A percentile compares a stretch with the other conserved stretches of the same genome.
phyloP scores from a whole-genome alignment of 2,329 filamentous ascomycete genomes.

The Colletotrichum chrysophilum region DNA sequence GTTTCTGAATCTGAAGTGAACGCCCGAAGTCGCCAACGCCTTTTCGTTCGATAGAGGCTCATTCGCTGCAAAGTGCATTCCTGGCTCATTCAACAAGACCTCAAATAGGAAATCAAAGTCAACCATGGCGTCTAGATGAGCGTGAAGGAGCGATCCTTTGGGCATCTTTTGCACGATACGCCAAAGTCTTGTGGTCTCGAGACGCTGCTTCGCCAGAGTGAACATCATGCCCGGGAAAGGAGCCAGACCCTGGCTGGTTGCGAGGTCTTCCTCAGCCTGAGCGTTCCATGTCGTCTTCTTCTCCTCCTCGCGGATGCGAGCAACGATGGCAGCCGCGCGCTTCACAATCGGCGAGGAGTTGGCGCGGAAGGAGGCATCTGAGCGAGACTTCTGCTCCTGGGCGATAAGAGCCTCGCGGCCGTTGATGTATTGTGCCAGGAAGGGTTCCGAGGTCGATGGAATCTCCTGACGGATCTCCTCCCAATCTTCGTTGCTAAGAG shows the following conservation, averaged over 20 bases:
- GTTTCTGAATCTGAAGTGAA: conserved; percentile 63
- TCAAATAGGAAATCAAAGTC: conserved; percentile 77
- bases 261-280: conserved; percentile 66
- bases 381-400: conserved; percentile 82
- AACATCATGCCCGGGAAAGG: conserved; percentile 87
- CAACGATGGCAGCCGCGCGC: conserved; percentile 76
- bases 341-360: conserved; percentile 74
- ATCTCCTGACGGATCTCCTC: conserved; percentile 61
- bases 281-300: conserved; percentile 74
- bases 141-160: conserved; percentile 80
- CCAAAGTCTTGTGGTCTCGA: conserved; percentile 81
- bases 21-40: conserved; percentile 53
- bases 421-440: conserved; percentile 81
- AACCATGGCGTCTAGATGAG: conserved; percentile 83
- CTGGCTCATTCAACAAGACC: conserved; percentile 68
- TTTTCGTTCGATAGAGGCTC: conserved; percentile 56
- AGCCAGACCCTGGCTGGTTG: conserved; percentile 60
- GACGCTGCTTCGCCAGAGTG: conserved; percentile 73
- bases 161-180: conserved; percentile 79
- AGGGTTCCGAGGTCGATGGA: conserved; percentile 68
- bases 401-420: conserved; percentile 78
- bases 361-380: conserved; percentile 71
- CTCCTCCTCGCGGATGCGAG: conserved; percentile 76
- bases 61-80: conserved; percentile 67
- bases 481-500: conserved; percentile 63